Conservation (phyloP, 345 rosid genomes). For the Murraya paniculata region DNA sequence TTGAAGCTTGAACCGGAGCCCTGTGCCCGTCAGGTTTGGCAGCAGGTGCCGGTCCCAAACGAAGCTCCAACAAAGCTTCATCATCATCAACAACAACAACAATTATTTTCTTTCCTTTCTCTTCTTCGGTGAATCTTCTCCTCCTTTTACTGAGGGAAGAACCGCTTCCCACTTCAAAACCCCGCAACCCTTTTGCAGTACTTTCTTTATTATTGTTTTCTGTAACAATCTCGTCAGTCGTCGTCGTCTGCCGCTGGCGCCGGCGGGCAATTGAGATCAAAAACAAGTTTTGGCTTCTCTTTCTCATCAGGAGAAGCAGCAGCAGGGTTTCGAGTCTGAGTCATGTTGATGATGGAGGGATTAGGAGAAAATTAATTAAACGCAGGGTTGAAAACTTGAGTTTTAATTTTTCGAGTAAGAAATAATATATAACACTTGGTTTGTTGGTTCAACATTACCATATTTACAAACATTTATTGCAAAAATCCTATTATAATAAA, state of each 20-base stretch:
- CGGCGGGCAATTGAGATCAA: background rate
- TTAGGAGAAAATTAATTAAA: no score
- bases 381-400: background rate
- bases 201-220: background rate
- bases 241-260: background rate
- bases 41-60: background rate
- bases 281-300: background rate
- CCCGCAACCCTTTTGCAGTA: background rate
- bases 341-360: no score
- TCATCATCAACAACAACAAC: background rate
- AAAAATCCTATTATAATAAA: background rate
- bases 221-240: background rate
- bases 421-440: background rate
- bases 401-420: background rate
- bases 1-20: background rate
- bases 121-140: conserved; percentile 4
- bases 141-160: background rate
- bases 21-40: no score
- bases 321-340: no score
- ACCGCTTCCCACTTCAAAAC: background rate
- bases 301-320: background rate
- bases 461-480: background rate
- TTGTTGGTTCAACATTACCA: background rate
- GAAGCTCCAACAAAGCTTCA: conserved; percentile 1
- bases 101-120: conserved; percentile 6